phyloP scores from a whole-genome alignment of 2,329 filamentous ascomycete species.

The Ceratocystis alfenasii region DNA sequence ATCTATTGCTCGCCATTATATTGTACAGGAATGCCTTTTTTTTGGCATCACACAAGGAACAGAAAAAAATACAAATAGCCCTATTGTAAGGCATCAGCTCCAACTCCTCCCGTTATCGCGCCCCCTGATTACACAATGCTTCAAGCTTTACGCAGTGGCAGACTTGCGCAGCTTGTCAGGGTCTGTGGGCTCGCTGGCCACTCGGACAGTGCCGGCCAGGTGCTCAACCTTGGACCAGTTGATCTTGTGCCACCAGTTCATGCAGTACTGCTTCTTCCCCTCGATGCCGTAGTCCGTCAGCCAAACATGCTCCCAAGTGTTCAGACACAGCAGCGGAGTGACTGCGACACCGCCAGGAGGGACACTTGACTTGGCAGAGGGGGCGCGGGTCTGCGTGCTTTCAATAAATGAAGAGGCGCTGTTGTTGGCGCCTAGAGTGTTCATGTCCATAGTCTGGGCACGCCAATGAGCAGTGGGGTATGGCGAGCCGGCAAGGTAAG shows the following conservation, averaged over 20 bases:
- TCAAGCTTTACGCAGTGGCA: background rate
- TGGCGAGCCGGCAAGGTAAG: slow-evolving; percentile 84
- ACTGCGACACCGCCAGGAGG: slow-evolving; percentile 54
- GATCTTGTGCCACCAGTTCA: slow-evolving; percentile 76
- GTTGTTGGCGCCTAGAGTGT: slow-evolving; percentile 40
- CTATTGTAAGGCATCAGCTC: background rate
- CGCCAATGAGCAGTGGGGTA: slow-evolving; percentile 78
- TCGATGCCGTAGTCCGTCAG: slow-evolving; percentile 63
- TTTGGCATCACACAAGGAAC: slow-evolving; percentile 10
- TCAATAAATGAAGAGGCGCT: slow-evolving; percentile 30
- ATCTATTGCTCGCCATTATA: slow-evolving; percentile 20
- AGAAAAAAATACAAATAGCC: slow-evolving; percentile 12
- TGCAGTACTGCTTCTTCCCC: slow-evolving; percentile 65
- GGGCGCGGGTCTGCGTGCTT: slow-evolving; percentile 23
- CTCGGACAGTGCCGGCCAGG: slow-evolving; percentile 25
- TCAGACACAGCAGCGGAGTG: slow-evolving; percentile 74
- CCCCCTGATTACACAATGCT: background rate
- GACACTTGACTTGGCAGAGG: slow-evolving; percentile 26
- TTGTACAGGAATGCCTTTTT: slow-evolving; percentile 18
- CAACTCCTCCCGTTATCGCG: background rate
- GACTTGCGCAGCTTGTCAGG: slow-evolving; percentile 9
- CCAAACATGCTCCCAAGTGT: slow-evolving; percentile 94
- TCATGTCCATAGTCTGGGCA: slow-evolving; percentile 56
- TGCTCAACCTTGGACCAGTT: slow-evolving; percentile 66
- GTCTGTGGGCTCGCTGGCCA: slow-evolving; percentile 6